Base-by-base conservation (phyloP, 257 asterid species). In the Nicotiana tabacum region DNA sequence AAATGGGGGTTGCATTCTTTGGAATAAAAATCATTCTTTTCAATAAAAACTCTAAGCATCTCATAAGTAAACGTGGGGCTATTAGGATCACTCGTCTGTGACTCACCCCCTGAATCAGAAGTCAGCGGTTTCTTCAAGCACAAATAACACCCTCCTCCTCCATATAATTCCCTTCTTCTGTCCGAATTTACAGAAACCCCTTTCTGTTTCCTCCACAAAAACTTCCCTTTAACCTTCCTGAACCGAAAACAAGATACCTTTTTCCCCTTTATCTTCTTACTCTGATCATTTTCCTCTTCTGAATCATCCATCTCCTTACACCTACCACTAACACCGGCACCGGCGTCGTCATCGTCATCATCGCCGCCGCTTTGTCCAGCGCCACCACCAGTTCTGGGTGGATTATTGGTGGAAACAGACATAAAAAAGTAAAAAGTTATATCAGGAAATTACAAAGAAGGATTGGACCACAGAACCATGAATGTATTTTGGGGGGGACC, bases 81-180 rank as follows among this genome's bases (percentile, higher is more conserved):
- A 81, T 96, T 93, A 84, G 99, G 98, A 80, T 96, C 98, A 85
- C 98, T 93, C 7, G 92, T 58, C 48, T 97, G 95, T 35, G 98
- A 91, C 90, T 91, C 95, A 88, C 89, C 91, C 4, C 97, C 84
- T 15, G 94, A 90, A 86, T 87, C 97, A 78, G 87, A 79, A 9
- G 92, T 86, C 90, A 53, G 82, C 43, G 92, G 95, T 74, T 82
- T 85, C 87, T 85, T 90, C 76, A 86, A 43, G 81, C 95, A 90
- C 82, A 83, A 83, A 87, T 88, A 88, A 88, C 93, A 86, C 80
- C 84, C 78, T 64, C 87, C 65, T n/a, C 89, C 89, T 11, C 82
- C 85, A 16, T 81, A 67, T 2, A 62, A 67, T 2, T 33, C 87
- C 80, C 86, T 66, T 12, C 85, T 79, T 61, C 87, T 87, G 77